Evolutionary conservation across 352 stramenopile species (phyloP), one percentile per base, ranked within the genome.

Genomic region (Saprolegnia parasitica): DNA sequence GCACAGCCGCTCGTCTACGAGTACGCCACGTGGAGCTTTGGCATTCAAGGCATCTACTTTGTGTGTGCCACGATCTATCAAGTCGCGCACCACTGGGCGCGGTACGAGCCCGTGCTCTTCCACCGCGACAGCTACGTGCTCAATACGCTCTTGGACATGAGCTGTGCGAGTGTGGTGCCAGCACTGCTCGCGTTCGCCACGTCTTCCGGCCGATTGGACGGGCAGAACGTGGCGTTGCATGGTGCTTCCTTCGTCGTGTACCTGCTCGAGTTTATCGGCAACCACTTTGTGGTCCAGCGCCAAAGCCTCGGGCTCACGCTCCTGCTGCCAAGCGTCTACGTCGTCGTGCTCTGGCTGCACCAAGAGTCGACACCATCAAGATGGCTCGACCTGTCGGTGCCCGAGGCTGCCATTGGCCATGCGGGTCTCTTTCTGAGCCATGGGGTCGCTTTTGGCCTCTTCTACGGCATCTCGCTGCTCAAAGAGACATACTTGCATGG

Each of bases 381-480:
- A 4, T 67, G 35, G 35, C 37, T 42, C 40, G 4, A 67, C 16
- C n/a, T 37, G 23, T 20, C 54, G 18, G 56, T n/a, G 58, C 37
- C 58, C 3, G 52, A 67, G 3, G 49, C 58, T 4, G 21, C 58
- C 2, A 20, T n/a, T 4, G 52, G 58, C 40, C 56, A 56, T 32
- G 6, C 54, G 6, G 39, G 58, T 4, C 16, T 50, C 16, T 32
- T 54, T 21, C 39, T 67, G n/a, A 42, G 20, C n/a, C 58, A 67
- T 23, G 9, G 9, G n/a, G 23, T 56, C 23, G n/a, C 50, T 0
- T 42, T 67, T n/a, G 11, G 26, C n/a, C 21, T 23, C 20, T 20
- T 42, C 11, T 20, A 55, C 29, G 21, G 24, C 10, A 21, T 67
- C n/a, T 67, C 58, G 13, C 49, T 21, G 24, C 58, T 67, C 39